phyloP scores from a whole-genome alignment of 75 land plant genomes.

The Larix kaempferi region DNA sequence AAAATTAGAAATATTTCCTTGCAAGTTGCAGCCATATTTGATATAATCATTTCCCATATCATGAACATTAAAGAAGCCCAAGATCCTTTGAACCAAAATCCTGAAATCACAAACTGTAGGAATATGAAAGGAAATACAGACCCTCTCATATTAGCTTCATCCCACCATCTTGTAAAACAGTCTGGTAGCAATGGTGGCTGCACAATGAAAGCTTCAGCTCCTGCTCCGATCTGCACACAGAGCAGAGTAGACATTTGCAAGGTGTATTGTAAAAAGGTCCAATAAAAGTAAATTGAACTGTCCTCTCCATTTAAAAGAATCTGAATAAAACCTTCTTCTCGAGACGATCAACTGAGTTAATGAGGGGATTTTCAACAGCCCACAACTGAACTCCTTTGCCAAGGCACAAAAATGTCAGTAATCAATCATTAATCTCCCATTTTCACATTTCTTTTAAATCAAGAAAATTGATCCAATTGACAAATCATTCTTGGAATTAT shows the following conservation, averaged over 20 bases:
- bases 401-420: conserved; percentile 15
- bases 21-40: too few relatives aligned
- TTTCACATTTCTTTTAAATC: not conserved
- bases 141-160: conserved; percentile 25
- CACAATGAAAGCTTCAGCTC: conserved; percentile 30
- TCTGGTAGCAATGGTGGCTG: conserved; percentile 35
- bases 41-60: not conserved
- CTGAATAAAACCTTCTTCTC: conserved; percentile 24
- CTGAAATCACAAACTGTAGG: not conserved
- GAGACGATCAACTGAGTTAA: conserved; percentile 27
- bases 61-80: not conserved
- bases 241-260: not conserved
- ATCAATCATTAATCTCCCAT: conserved; percentile 8
- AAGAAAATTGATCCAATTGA: not conserved
- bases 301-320: not conserved
- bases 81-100: not conserved
- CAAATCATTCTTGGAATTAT: not conserved
- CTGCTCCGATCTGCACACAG: conserved; percentile 19
- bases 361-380: conserved; percentile 35
- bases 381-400: conserved; percentile 31
- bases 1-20: not conserved
- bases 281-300: not conserved
- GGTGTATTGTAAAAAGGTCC: not conserved
- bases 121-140: conserved; percentile 4
- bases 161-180: conserved; percentile 25